Base-by-base conservation (phyloP, 2,329 filamentous ascomycete genomes). In the Harringtonia aguacate region DNA sequence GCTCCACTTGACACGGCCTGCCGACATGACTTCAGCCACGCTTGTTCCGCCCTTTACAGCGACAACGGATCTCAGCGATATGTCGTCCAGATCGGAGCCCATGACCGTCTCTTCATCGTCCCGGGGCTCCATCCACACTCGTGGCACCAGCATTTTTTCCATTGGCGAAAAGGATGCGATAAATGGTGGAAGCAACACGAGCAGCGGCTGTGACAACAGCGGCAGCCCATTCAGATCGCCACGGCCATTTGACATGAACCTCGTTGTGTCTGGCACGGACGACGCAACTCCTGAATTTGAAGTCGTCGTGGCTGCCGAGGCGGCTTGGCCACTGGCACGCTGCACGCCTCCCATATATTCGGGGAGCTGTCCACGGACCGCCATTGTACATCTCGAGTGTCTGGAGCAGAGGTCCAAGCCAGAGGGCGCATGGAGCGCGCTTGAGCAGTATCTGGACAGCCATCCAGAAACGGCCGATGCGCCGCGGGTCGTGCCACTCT, bases 341-440 rank as follows among this genome's bases (percentile, higher is more conserved):
- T 74, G 72, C 53, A 74, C 68, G 45, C 66, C 64, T 1, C 63
- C 62, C 3, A 57, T 64, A 13, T 69, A 61, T 49, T 68, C 68
- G 0, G 64, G 60, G 3, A 55, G 60, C 1, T 73, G 70, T 41
- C 69, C 68, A 0, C 62, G 66, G 5, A 74, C 71, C 8, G 69
- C 69, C 5, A 69, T 72, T 29, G 61, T 71, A 21, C 70, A 75
- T 47, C 60, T 75, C 0, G 69, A 73, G 52, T 68, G 64, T 37
- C 56, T 75, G 21, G 70, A 73, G 51, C 62, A 68, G 21, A 69
- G 67, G 49, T 70, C 67, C 3, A 70, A 68, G 46, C 60, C 70
- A 24, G 66, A 68, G 33, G 61, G 61, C 21, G 68, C 64, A 2
- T 75, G 71, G 70, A 58, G 54, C 29, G 58, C 64, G 0, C 53